Base-by-base conservation (phyloP, 2,329 filamentous ascomycete species). In the Phoma sp. region DNA sequence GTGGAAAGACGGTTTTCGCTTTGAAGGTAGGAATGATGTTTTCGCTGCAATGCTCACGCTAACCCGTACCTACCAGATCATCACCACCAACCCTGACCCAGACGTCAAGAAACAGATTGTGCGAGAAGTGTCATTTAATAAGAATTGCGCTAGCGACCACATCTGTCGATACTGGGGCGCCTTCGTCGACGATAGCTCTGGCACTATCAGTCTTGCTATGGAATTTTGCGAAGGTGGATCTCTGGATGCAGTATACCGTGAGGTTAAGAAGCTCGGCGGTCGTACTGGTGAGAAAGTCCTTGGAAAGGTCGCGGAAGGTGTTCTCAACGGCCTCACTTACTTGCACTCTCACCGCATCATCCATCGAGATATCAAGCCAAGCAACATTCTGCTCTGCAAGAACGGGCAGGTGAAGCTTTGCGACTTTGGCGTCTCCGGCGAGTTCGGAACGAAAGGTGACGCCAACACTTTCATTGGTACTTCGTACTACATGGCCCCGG, bases 401-500 rank as follows among this genome's bases (percentile, higher is more conserved):
- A 71, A 73, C 38, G 95, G 95, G 30, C 90, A 96, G 66, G 93
- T 99, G 62, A 99, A 99, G 78, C 86, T 99, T 13, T 99, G 95
- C 78, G 95, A 99, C 78, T 99, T 99, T 73, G 95, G 95, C 66
- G 95, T 99, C 42, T 96, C 90, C 55, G 95, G 95, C 62, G 95
- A 98, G 75, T 98, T 98, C 71, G 96, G 95, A 61, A 99, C 95
- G 44, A 98, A 99, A 76, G 95, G 95, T 48, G 95, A 98, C 73
- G 95, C 95, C 61, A 97, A 98, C 75, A 99, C 95, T 0, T 99
- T 99, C 71, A 99, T 99, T 71, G 95, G 95, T 60, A 99, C 95
- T 10, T 96, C 91, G 57, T 99, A 98, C 75, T 99, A 99, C 80
- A 99, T 99, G 95, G 95, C 95, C 4, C 95, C 95, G 0, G 95